Evolutionary conservation across 768 basidiomycete species (phyloP).

Genomic region (Harrya chromipes): DNA sequence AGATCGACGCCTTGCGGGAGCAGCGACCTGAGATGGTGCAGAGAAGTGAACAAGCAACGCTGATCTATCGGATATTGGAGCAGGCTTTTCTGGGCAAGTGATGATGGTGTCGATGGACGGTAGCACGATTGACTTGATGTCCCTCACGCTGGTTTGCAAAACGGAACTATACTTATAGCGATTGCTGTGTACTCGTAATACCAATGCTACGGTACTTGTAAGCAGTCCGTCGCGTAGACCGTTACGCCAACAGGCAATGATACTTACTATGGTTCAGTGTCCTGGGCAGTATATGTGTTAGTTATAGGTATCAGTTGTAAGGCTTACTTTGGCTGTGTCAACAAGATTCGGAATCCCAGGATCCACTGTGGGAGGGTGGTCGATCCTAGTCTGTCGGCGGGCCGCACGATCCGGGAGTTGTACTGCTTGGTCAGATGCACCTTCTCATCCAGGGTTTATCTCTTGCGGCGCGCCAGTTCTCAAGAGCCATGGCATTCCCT

Average conservation of each 20-base stretch:
- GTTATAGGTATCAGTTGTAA: too few relatives aligned
- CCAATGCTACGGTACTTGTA: too few relatives aligned
- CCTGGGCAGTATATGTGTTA: too few relatives aligned
- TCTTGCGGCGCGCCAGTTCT: slow-evolving; percentile 32
- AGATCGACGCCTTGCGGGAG: slow-evolving; percentile 76
- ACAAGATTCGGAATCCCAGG: too few relatives aligned
- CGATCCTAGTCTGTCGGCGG: too few relatives aligned
- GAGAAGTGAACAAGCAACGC: slow-evolving; percentile 55
- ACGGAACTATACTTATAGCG: not conserved
- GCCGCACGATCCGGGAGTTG: too few relatives aligned
- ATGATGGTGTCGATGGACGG: not conserved
- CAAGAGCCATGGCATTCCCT: slow-evolving; percentile 51
- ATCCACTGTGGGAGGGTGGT: too few relatives aligned
- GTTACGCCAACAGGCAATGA: too few relatives aligned
- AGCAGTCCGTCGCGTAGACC: too few relatives aligned
- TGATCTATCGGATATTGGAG: slow-evolving; percentile 62
- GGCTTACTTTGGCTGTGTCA: too few relatives aligned
- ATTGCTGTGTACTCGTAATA: too few relatives aligned
- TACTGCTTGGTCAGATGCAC: slow-evolving; percentile 1
- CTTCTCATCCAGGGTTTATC: slow-evolving; percentile 15
- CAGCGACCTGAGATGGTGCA: slow-evolving; percentile 84
- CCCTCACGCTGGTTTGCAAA: not conserved
- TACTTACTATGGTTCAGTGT: too few relatives aligned
- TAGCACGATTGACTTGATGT: not conserved
- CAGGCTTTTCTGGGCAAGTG: slow-evolving; percentile 22